Base-by-base conservation (phyloP, 2,329 filamentous ascomycete species). In the Cladosporium sp. region DNA sequence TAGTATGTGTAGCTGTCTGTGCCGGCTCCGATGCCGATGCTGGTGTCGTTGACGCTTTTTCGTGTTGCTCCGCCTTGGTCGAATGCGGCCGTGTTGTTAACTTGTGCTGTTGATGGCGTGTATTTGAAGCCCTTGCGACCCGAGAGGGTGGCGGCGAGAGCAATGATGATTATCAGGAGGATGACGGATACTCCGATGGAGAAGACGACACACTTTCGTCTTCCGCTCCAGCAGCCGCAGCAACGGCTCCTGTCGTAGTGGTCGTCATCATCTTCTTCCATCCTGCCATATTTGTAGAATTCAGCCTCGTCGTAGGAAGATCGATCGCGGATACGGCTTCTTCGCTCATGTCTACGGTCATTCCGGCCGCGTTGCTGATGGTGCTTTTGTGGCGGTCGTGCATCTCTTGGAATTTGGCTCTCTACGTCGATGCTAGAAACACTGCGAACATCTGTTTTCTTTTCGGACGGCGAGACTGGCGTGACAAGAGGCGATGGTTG, bases 1-100 rank as follows among this genome's bases (percentile, higher is more conserved):
- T 74, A 73, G 62, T 69, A 70, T 3, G 40, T 65, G 57, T 67
- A 67, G 4, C 34, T 61, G 50, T 72, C 70, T 17, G 44, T 51
- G 24, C 66, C 66, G 19, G 57, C 60, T 35, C 65, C 65, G 52
- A 62, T 60, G 10, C 64, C 66, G n/a, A 51, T 28, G 44, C 60
- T 60, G 50, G 58, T 61, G 28, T 58, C 47, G 48, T 68, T 68
- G 57, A 66, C 65, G 44, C 54, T 66, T 32, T 65, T 62, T 20
- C 61, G 65, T 13, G 66, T 70, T 2, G 65, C 68, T 35, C 65
- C 68, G 36, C 67, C 67, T 32, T 57, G 61, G 15, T 58, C 57
- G 56, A 70, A 70, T 7, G 68, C 66, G 3, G 55, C 54, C 6
- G 62, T 65, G 58, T 64, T 68, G 52, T 68, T 70, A 51, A 70